Conservation (phyloP, 2,329 filamentous ascomycete species). For the Ramichloridium luteum region DNA sequence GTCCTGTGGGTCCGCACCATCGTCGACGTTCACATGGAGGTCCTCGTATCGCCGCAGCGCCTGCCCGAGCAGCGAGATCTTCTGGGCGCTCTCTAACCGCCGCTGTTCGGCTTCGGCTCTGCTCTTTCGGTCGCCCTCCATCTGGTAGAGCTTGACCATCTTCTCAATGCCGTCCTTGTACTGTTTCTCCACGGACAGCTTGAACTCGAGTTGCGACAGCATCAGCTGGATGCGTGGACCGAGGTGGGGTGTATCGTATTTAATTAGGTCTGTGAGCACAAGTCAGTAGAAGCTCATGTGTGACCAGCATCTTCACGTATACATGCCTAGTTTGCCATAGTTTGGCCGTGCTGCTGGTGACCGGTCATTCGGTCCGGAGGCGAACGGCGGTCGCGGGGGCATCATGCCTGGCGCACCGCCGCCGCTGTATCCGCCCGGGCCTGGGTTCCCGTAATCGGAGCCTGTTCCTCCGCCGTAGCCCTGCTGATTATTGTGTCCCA, state of each 20-base stretch:
- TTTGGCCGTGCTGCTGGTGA: slow-evolving; percentile 70
- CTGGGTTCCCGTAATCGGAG: slow-evolving; percentile 50
- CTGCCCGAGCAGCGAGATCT: slow-evolving; percentile 90
- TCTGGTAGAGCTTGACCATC: slow-evolving; percentile 94
- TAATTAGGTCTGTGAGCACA: slow-evolving; percentile 66
- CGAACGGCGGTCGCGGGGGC: slow-evolving; percentile 70
- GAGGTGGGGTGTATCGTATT: slow-evolving; percentile 92
- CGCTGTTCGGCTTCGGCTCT: slow-evolving; percentile 81
- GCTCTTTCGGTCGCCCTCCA: slow-evolving; percentile 95
- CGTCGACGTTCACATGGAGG: slow-evolving; percentile 73
- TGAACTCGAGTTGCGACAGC: slow-evolving; percentile 97
- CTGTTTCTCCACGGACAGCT: slow-evolving; percentile 95
- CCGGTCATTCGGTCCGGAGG: slow-evolving; percentile 53
- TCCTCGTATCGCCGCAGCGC: slow-evolving; percentile 95
- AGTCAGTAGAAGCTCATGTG: slow-evolving; percentile 9
- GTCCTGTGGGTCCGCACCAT: slow-evolving; percentile 39
- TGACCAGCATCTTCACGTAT: slow-evolving; percentile 1
- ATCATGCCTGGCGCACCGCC: slow-evolving; percentile 60
- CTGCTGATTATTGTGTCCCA: slow-evolving; percentile 31
- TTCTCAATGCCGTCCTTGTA: slow-evolving; percentile 99
- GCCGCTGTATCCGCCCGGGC: slow-evolving; percentile 43
- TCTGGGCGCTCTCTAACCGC: slow-evolving; percentile 90
- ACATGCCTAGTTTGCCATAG: slow-evolving; percentile 87
- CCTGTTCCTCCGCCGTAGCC: slow-evolving; percentile 43
- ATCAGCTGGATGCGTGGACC: slow-evolving; percentile 97